Evolutionary conservation across 257 asterid genomes (phyloP), one percentile per base, ranked within the genome.

Genomic region (Ocimum tenuiflorum): DNA sequence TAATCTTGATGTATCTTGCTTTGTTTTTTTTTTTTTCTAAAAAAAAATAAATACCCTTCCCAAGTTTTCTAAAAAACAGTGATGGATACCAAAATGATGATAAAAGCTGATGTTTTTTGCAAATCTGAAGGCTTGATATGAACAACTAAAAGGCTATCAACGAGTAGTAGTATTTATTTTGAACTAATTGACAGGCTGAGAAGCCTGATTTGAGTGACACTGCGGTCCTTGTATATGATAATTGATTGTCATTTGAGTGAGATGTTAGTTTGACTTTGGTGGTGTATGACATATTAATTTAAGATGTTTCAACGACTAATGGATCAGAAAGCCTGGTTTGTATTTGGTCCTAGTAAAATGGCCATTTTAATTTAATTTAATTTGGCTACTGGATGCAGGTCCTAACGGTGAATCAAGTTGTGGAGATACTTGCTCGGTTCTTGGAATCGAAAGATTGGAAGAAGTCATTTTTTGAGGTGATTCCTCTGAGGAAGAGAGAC

Each of bases 401-500:
- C 67, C 95, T 92, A 62, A 89, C 99, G 0, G 97, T 92, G 73
- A 92, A 92, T 81, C 97, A 89, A 83, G 97, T 89, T 50, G 81
- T 86, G 14, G 97, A 89, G 83, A 89, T 92, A 80, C 73, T 92
- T 43, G 88, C 89, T 73, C 89, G 83, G 77, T 92, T 72, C 81
- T 49, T 87, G 83, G 97, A 87, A 80, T 74, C 85, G 27, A 78
- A 76, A 78, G 90, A 87, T 73, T 92, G 99, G 99, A 87, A 87
- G 70, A 69, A 73, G 14, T 83, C 97, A 9, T 89, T 91, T 79
- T 89, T 86, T 55, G 69, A 82, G 53, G 99, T 92, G 67, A 85
- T 92, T 72, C 99, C 99, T 79, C 97, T 64, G 39, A 84, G 99
- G 63, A 92, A 92, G 83, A 87, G 88, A 84, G 75, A 79, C 24